These are phyloP conservation scores for Pilobolus umbonatus DNA, from an alignment of 192 early-diverging fungal species.

Conservation along the genomic window DNA sequence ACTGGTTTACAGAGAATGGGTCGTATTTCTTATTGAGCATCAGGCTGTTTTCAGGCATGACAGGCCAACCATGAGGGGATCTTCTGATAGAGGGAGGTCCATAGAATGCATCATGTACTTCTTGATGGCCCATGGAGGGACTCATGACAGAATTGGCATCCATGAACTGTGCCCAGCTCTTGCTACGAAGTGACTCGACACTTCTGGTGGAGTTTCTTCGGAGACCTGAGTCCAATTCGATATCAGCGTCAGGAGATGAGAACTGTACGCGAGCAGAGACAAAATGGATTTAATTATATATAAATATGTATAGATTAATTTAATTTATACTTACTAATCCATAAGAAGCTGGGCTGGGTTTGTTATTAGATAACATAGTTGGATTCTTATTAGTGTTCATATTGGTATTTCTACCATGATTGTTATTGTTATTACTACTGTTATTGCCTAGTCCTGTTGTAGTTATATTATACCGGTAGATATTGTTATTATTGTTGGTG, in stretches of 20 bases:
- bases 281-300: constrained; percentile 3
- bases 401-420: constrained; percentile 12
- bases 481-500: neutral
- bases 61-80: constrained; percentile 10
- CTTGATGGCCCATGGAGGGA: constrained; percentile 8
- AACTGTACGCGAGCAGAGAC: constrained; percentile 26
- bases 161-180: constrained; percentile 39
- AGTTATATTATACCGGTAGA: constrained; percentile 1
- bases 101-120: constrained; percentile 26
- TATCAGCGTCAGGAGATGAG: constrained; percentile 35
- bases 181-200: constrained; percentile 42
- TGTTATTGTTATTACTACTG: constrained; percentile 1
- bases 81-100: constrained; percentile 8
- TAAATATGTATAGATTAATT: constrained; percentile 2
- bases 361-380: neutral
- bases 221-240: constrained; percentile 39
- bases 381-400: constrained; percentile 2
- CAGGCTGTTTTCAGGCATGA: constrained; percentile 4
- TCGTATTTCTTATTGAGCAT: neutral
- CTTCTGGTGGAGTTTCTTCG: constrained; percentile 37
- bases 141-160: constrained; percentile 9
- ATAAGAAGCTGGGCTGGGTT: constrained; percentile 10
- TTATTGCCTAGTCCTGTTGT: constrained; percentile 2
- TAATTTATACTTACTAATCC: constrained; percentile 6
- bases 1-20: neutral